Evolutionary conservation across 1,284 basidiomycete genomes (phyloP).

Genomic region (Filobasidium uniguttulatum): DNA sequence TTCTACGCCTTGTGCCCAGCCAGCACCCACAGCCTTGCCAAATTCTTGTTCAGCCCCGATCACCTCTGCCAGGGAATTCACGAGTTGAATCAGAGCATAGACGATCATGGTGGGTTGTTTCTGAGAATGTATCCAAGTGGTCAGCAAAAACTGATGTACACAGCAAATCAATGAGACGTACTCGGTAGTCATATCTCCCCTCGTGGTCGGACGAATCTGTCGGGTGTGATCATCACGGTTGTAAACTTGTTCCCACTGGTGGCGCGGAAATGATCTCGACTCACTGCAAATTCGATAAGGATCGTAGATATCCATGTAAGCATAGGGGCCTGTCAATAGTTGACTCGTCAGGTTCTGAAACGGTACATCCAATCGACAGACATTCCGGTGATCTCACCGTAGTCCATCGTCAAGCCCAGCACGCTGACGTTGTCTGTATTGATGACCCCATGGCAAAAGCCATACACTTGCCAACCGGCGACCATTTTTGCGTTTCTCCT

Average conservation of each 20-base stretch:
- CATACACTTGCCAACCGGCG: slow-evolving; percentile 85
- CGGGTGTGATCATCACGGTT: background rate
- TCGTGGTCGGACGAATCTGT: slow-evolving; percentile 66
- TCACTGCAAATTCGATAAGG: slow-evolving; percentile 66
- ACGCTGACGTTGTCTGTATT: slow-evolving; percentile 90
- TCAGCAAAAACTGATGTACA: too few relatives aligned
- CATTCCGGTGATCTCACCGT: slow-evolving; percentile 41
- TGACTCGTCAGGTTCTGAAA: background rate
- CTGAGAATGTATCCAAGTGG: slow-evolving; percentile 23
- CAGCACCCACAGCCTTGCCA: slow-evolving; percentile 44
- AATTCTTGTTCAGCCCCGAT: slow-evolving; percentile 67
- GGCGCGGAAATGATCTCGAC: slow-evolving; percentile 8
- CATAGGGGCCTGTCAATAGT: slow-evolving; percentile 54
- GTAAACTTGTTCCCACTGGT: background rate
- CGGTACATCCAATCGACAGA: background rate
- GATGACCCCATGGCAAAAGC: slow-evolving; percentile 76
- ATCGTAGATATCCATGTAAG: slow-evolving; percentile 89
- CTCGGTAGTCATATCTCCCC: slow-evolving; percentile 76
- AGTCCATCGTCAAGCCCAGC: slow-evolving; percentile 84
- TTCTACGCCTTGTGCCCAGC: slow-evolving; percentile 50
- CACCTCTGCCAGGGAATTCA: slow-evolving; percentile 59
- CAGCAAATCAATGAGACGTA: slow-evolving; percentile 26
- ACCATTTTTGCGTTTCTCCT: slow-evolving; percentile 77
- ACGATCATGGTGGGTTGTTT: slow-evolving; percentile 41
- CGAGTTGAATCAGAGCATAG: slow-evolving; percentile 62